Base-by-base conservation (phyloP, 2,329 filamentous ascomycete genomes). In the Coniochaeta sp. region DNA sequence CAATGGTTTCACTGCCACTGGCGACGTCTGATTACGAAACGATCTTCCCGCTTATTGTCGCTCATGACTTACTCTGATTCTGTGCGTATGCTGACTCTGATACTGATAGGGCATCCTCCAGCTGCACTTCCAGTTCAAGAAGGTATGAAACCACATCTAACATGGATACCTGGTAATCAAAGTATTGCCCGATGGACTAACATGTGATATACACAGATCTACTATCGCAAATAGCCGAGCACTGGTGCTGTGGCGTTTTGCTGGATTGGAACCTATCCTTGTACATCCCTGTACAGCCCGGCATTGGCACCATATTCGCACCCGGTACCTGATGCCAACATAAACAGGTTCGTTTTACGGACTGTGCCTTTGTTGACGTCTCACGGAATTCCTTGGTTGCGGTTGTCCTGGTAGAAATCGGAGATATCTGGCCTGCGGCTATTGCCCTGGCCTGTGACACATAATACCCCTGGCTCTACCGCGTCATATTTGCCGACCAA, bases 71-170 rank as follows among this genome's bases (percentile, higher is more conserved):
- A 3, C 31, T 52, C 22, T 28, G 22, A 6, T 2, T n/a, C 33
- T 26, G 14, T 34, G n/a, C 12, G 57, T 60, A 59, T 65, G 62
- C 70, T 73, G 62, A 73, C 64, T 33, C 67, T 61, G 62, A 62
- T 17, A 44, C 36, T 36, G 34, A 65, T 71, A 96, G 90, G 93
- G 93, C 59, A 96, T 98, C 68, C 79, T 99, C 61, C 93, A 97
- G 76, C 83, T 99, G 61, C 93, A 98, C 73, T 99, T 99, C 73
- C 93, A 97, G 74, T 97, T 98, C 81, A 99, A 98, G 76, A 96
- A 96, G 86, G 92, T 96, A 75, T 55, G 60, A 47, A 44, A 19
- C 34, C 9, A 54, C 50, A 31, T 36, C n/a, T 24, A 19, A 28
- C 47, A 52, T 38, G 54, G 31, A 34, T 34, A 57, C 16, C 38